Base-by-base conservation (phyloP, 257 asterid species). In the Forsythia suspensa region DNA sequence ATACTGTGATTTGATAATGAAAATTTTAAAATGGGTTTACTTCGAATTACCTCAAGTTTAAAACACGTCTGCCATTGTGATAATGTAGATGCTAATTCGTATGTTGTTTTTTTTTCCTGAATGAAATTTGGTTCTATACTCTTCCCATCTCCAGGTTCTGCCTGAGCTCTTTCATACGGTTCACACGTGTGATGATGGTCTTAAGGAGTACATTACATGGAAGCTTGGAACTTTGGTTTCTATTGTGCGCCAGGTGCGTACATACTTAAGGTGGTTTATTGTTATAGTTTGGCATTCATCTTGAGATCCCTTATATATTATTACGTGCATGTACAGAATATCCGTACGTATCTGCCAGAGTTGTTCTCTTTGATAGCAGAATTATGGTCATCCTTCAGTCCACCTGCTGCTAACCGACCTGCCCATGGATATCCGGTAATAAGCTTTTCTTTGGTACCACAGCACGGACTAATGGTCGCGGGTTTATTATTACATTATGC, bases 221-320 rank as follows among this genome's bases (percentile, higher is more conserved):
- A 96, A 96, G 86, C 91, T 96, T 78, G 99, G 99, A 74, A 96
- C 99, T 70, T 79, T 96, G 84, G 98, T 96, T 76, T 96, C 99
- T 74, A 92, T 96, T 81, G 97, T 91, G 81, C 98, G 99, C 37
- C 97, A 92, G 97, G 99, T 96, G 87, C 16, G 55, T 75, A 51
- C 85, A 66, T 38, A 48, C 74, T 29, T 78, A 11, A 42, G 37
- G 66, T n/a, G 13, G 44, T 24, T 75, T 41, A 68, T 79, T 72
- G 65, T 74, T 40, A 48, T 52, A 71, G 66, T 46, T 65, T 55
- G 11, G 21, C 39, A 44, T 43, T 80, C 73, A 70, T 73, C 67
- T 74, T 75, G 36, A 79, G 81, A 77, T 75, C 41, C 57, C 73
- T 79, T 70, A 55, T 59, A 85, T 81, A 75, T 79, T 66, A 46